Evolutionary conservation across 768 basidiomycete genomes (phyloP), one percentile per base, ranked within the genome.

Genomic region (Chalciporus pseudorubinellus): DNA sequence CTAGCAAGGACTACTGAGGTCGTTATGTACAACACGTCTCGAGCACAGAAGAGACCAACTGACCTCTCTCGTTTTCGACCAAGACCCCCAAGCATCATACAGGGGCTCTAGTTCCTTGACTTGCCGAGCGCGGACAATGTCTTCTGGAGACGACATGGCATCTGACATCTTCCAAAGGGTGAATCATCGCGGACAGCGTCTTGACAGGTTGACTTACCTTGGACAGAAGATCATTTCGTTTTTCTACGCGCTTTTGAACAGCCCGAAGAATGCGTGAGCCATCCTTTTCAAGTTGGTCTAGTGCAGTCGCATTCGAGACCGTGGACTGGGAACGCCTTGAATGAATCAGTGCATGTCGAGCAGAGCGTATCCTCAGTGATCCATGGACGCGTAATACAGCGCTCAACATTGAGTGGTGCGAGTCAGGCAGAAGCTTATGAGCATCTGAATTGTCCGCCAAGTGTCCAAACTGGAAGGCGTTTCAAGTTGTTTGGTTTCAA

Each of bases 21-120:
- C 51, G 46, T 63, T 48, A 41, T 51, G 29, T 36, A 46, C 45
- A 57, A 45, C 45, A 13, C 41, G 21, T 42, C 39, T 53, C n/a
- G 50, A 48, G 29, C 33, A 12, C 45, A 19, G 19, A 39, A 14
- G 22, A 44, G 24, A 34, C 19, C n/a, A 8, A 69, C 78, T 48
- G 55, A 89, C 92, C 74, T 83, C 60, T 52, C 73, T 74, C 6
- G 79, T 75, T n/a, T 70, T 67, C 19, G 62, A 63, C 81, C 85
- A 92, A 20, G 75, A 65, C 24, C 80, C 69, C 90, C 91, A 95
- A 10, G 84, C 85, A 11, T 73, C 66, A 33, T 80, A 76, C 3
- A 94, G 70, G 2, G 82, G 76, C 57, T 90, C 86, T 12, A 85
- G 66, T 50, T 91, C 87, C 56, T 86, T 87, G 39, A 87, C 66